Conservation (phyloP, 805 yeast species). For the Lachancea kluyveri region DNA sequence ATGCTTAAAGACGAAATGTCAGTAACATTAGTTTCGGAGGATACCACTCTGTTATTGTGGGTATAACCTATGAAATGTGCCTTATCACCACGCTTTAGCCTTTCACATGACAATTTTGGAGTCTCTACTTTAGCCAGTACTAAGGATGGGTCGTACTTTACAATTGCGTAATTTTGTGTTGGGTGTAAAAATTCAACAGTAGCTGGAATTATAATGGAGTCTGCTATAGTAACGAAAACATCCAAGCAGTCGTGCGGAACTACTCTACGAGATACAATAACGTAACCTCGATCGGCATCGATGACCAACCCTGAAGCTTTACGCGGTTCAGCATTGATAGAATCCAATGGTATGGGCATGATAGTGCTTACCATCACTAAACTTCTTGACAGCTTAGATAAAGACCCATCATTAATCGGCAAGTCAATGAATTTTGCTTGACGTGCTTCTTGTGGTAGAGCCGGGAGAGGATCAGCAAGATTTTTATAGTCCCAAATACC, state of each 20-base stretch:
- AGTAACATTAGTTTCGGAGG: conserved; percentile 70
- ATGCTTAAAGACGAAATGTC: conserved; percentile 70
- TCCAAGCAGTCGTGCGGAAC: conserved; percentile 79
- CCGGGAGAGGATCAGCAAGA: conserved; percentile 51
- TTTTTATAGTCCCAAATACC: conserved; percentile 54
- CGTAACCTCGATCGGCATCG: conserved; percentile 75
- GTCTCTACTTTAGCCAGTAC: conserved; percentile 66
- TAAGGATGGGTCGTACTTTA: conserved; percentile 72
- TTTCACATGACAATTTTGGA: conserved; percentile 51
- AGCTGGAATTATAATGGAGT: conserved; percentile 75
- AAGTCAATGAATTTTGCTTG: conserved; percentile 66
- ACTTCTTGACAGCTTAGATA: conserved; percentile 54
- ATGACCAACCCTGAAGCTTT: conserved; percentile 73
- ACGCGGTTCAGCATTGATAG: conserved; percentile 55
- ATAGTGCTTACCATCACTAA: conserved; percentile 65
- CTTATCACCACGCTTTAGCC: conserved; percentile 69
- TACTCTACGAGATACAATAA: conserved; percentile 66
- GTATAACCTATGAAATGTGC: conserved; percentile 79
- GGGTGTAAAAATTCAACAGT: conserved; percentile 82
- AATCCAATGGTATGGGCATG: conserved; percentile 69
- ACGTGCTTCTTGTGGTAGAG: conserved; percentile 46
- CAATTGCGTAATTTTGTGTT: conserved; percentile 74
- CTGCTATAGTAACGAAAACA: conserved; percentile 74
- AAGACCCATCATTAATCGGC: conserved; percentile 48
- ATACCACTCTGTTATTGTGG: conserved; percentile 57